Evolutionary conservation across 108 stramenopile genomes (phyloP).

Genomic region (Nitzschia sp.): DNA sequence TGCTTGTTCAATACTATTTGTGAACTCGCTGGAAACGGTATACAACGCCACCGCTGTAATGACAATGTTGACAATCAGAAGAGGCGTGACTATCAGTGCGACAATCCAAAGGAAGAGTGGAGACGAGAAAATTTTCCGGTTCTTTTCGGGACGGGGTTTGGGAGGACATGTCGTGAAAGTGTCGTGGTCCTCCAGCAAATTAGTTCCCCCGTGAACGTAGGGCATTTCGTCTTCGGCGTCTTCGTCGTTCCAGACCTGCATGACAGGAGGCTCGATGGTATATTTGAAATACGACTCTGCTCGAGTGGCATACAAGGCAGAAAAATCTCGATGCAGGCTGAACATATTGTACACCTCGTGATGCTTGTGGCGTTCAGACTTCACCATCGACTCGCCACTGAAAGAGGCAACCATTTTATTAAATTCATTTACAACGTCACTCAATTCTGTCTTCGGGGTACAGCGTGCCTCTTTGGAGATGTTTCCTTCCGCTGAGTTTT

Average conservation of each 20-base stretch:
- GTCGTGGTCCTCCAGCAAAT: background rate
- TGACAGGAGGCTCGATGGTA: background rate
- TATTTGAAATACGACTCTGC: slow-evolving; percentile 4
- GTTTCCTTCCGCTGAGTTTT: background rate
- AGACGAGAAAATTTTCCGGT: slow-evolving; percentile 15
- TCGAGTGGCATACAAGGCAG: slow-evolving; percentile 32
- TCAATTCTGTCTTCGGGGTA: slow-evolving; percentile 45
- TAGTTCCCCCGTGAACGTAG: slow-evolving; percentile 3
- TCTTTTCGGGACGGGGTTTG: background rate
- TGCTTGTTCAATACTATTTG: slow-evolving; percentile 13
- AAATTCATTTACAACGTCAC: slow-evolving; percentile 35
- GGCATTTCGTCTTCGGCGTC: background rate
- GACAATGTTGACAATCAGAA: slow-evolving; percentile 28
- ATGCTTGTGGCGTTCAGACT: slow-evolving; percentile 23
- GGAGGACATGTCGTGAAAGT: background rate
- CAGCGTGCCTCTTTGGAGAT: slow-evolving; percentile 11
- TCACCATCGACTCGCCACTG: slow-evolving; percentile 31
- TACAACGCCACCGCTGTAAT: slow-evolving; percentile 27
- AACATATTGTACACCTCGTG: slow-evolving; percentile 22
- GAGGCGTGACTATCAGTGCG: slow-evolving; percentile 37
- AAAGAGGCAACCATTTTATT: slow-evolving; percentile 39
- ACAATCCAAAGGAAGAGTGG: slow-evolving; percentile 50
- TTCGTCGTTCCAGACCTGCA: background rate
- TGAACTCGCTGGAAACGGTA: slow-evolving; percentile 16
- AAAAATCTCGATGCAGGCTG: slow-evolving; percentile 4